phyloP scores from a whole-genome alignment of 495 filamentous ascomycete species.

The Aspergillus carlsbadensis region DNA sequence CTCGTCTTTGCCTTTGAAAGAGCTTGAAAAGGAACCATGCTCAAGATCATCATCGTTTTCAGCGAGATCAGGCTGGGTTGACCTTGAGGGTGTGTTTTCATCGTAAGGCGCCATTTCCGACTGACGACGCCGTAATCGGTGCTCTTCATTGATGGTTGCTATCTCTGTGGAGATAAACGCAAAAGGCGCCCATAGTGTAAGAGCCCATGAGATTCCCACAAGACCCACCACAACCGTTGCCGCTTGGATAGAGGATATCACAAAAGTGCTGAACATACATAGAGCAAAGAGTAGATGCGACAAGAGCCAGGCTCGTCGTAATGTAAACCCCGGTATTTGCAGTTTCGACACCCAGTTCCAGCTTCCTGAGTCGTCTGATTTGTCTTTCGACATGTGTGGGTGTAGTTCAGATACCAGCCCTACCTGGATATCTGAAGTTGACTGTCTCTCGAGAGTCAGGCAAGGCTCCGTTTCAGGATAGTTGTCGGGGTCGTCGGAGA shows the following conservation, averaged over 20 bases:
- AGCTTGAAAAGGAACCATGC: constrained; percentile 17
- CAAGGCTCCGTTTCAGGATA: constrained; percentile 24
- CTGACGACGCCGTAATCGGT: constrained; percentile 51
- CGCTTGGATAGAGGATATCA: constrained; percentile 62
- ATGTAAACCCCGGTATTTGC: constrained; percentile 75
- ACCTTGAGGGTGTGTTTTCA: constrained; percentile 2
- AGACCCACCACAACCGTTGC: constrained; percentile 74
- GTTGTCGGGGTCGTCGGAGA: constrained; percentile 7
- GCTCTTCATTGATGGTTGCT: constrained; percentile 68
- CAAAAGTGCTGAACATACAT: constrained; percentile 77
- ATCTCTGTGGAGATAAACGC: constrained; percentile 89
- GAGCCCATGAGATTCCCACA: constrained; percentile 83
- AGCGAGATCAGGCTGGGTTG: background rate
- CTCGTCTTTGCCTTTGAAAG: constrained; percentile 19
- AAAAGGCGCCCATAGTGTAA: constrained; percentile 90
- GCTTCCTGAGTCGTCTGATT: constrained; percentile 11
- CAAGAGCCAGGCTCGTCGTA: constrained; percentile 81
- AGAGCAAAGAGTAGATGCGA: constrained; percentile 75
- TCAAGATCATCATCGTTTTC: constrained; percentile 26
- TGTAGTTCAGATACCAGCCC: constrained; percentile 32
- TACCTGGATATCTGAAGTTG: constrained; percentile 31
- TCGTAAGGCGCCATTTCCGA: constrained; percentile 15
- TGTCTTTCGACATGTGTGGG: constrained; percentile 15
- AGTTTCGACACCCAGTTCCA: constrained; percentile 50
- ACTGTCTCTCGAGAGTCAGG: constrained; percentile 22